These are phyloP conservation scores for Adansonia grandidieri DNA, from an alignment of 441 rosid species.

Conservation along the genomic window DNA sequence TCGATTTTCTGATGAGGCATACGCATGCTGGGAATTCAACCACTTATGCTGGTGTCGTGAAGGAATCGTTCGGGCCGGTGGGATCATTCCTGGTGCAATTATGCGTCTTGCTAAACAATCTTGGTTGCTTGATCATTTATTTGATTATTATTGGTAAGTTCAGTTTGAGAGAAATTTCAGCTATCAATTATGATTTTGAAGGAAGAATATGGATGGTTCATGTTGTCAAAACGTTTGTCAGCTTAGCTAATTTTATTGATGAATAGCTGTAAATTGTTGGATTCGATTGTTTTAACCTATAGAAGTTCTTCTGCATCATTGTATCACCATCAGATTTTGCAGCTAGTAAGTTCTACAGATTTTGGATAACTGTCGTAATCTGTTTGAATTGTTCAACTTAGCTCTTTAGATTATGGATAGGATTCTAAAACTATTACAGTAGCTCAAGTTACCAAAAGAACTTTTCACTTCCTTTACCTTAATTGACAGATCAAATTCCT, in stretches of 20 bases:
- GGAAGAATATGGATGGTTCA: not conserved
- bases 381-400: not conserved
- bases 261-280: too few species aligned
- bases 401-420: not conserved
- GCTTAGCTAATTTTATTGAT: too few species aligned
- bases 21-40: constrained; percentile 57
- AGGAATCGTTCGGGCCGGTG: constrained; percentile 61
- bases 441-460: not conserved
- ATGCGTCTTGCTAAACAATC: constrained; percentile 61
- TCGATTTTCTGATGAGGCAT: constrained; percentile 66
- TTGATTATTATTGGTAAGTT: constrained; percentile 68
- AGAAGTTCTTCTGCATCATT: not conserved
- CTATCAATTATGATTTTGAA: not conserved
- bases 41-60: constrained; percentile 78
- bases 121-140: constrained; percentile 70
- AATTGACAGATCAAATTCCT: not conserved
- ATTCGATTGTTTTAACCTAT: not conserved
- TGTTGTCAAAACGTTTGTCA: too few species aligned
- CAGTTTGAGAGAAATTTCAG: not conserved
- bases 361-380: not conserved
- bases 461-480: not conserved
- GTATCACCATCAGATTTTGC: not conserved
- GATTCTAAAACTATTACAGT: not conserved
- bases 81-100: constrained; percentile 62
- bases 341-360: not conserved